Evolutionary conservation across 129 eudicot genomes (phyloP), one percentile per base, ranked within the genome.

Genomic region (Kitagawia praeruptora): DNA sequence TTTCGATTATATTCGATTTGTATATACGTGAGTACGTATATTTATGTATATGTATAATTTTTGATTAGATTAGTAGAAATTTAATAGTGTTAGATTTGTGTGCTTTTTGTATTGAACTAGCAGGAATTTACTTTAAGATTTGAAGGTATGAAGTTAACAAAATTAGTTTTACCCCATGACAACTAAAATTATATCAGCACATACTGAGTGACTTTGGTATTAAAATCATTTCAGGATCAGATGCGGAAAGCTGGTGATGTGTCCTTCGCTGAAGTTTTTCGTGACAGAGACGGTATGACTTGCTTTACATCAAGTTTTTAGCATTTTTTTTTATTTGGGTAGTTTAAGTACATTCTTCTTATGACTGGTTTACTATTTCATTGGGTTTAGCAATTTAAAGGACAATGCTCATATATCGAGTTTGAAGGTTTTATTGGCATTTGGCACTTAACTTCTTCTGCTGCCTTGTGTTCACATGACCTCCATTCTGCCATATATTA

Each of bases 81-180:
- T n/a, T n/a, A n/a, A n/a, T n/a, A n/a, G n/a, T n/a, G n/a, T n/a
- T n/a, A n/a, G n/a, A n/a, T n/a, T n/a, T n/a, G n/a, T n/a, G n/a
- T n/a, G n/a, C n/a, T n/a, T n/a, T n/a, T n/a, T n/a, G n/a, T n/a
- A n/a, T n/a, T n/a, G n/a, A n/a, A n/a, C n/a, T n/a, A n/a, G n/a
- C n/a, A n/a, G n/a, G n/a, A n/a, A n/a, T n/a, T n/a, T n/a, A n/a
- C n/a, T n/a, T n/a, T n/a, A 93, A 88, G 98, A 91, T 75, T 89
- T 93, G 37, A 93, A 93, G 98, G 98, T 93, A 70, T 72, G 85
- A 63, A 21, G 27, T 23, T 67, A 31, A 39, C 10, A 70, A 3
- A 34, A 39, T 70, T 37, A 70, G 23, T 70, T 31, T 0, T 70
- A 16, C 23, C 21, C 23, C 41, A 5, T 31, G 41, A 27, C 34